Evolutionary conservation across 2,329 filamentous ascomycete species (phyloP).

Genomic region (Fusarium sp.): DNA sequence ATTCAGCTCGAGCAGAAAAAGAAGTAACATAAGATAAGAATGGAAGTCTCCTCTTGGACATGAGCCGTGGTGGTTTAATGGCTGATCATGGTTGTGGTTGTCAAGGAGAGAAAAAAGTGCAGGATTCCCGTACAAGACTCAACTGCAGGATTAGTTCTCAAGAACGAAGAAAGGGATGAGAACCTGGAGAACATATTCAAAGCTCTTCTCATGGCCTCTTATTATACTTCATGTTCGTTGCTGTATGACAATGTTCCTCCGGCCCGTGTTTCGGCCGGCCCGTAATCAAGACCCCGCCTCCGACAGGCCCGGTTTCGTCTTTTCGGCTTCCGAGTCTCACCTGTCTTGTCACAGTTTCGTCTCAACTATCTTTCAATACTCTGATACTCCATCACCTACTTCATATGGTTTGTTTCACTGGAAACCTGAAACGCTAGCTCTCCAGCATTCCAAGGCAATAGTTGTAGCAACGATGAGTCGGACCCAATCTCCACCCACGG

Average conservation of each 20-base stretch:
- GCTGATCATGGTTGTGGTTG: conserved; percentile 18
- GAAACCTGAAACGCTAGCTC: conserved; percentile 5
- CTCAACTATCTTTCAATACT: background rate
- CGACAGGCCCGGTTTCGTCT: conserved; percentile 34
- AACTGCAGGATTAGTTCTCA: conserved; percentile 31
- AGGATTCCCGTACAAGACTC: conserved; percentile 34
- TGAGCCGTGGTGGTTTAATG: conserved; percentile 1
- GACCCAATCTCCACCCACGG: conserved; percentile 44
- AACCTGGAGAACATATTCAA: conserved; percentile 8
- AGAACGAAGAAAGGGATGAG: conserved; percentile 5
- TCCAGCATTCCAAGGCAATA: background rate
- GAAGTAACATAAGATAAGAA: background rate
- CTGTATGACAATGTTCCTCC: background rate
- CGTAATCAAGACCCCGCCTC: conserved; percentile 29
- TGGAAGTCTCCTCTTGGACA: conserved; percentile 25
- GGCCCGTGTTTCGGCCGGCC: conserved; percentile 33
- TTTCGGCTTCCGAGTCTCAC: conserved; percentile 36
- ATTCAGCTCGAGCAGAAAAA: conserved; percentile 16
- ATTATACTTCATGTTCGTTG: conserved; percentile 4
- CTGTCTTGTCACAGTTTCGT: conserved; percentile 19
- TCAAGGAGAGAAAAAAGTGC: conserved; percentile 8
- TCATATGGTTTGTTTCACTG: background rate
- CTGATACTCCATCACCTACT: background rate
- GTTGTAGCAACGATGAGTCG: conserved; percentile 25
- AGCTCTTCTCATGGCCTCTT: background rate